Base-by-base conservation (phyloP, 768 basidiomycete genomes). In the Tylopilus felleus region DNA sequence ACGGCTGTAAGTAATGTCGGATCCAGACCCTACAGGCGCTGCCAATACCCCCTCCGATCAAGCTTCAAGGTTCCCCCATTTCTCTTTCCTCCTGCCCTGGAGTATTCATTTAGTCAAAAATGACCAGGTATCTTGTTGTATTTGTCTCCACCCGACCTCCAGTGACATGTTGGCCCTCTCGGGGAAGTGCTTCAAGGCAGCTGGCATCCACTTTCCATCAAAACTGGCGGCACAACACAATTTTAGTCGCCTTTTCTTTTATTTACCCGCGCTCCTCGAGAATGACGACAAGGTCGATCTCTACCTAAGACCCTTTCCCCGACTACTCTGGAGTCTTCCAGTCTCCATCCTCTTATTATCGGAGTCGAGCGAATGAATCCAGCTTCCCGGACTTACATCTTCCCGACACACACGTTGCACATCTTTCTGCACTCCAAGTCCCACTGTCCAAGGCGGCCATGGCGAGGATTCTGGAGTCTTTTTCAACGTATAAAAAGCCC, bases 81-180 rank as follows among this genome's bases (percentile, higher is more conserved):
- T 21, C 14, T 16, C 22, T 3, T 46, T 35, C 21, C 29, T 35
- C 12, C n/a, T 41, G 0, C 47, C 55, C 42, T 47, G 48, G 56
- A 58, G 43, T 12, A 8, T 31, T 17, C n/a, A n/a, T 29, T 16
- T 13, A 42, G 28, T 25, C 9, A n/a, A 39, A 14, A 9, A 36
- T 21, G 3, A 43, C 21, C 8, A 19, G 19, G 14, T 40, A 31
- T 41, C 25, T 44, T 7, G 13, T 42, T 13, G 7, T 36, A 8
- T 16, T 12, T 27, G 22, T 27, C 51, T 38, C 21, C 35, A 33
- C 2, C 57, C 41, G 46, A 39, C 35, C 57, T 59, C 46, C 57
- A 33, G 19, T 22, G 17, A 17, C 16, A n/a, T 29, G 16, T 16
- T 39, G 45, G 22, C 27, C 4, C 16, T 1, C 28, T 47, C 21